Conservation (phyloP, 208 protist genomes). For the Wallacemonas collosoma region DNA sequence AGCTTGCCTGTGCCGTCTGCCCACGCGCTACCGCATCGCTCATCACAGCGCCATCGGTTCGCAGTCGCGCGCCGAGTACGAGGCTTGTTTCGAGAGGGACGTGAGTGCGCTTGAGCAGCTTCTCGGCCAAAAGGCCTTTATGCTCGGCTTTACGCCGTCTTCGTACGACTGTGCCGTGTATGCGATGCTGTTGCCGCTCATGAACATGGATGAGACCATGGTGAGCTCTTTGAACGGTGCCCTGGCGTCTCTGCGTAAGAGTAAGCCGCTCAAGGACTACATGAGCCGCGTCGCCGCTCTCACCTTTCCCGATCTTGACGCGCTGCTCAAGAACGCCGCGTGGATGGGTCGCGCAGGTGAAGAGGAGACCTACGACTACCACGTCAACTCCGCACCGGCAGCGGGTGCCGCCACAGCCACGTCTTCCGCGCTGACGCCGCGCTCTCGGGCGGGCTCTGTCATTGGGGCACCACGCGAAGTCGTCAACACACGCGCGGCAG, state of each 20-base stretch:
- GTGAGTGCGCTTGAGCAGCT: conserved; percentile 29
- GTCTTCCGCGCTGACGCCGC: background rate
- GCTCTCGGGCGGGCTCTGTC: background rate
- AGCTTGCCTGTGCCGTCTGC: background rate
- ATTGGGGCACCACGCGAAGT: conserved; percentile 1
- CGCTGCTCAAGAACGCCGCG: conserved; percentile 15
- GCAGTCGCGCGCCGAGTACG: conserved; percentile 18
- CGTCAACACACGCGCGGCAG: conserved; percentile 8
- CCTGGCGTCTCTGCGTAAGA: conserved; percentile 18
- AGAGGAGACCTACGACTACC: conserved; percentile 12
- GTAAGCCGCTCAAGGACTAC: conserved; percentile 24
- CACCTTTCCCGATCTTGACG: conserved; percentile 34
- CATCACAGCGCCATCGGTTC: background rate
- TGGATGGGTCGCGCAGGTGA: conserved; percentile 10
- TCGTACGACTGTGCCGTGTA: conserved; percentile 39
- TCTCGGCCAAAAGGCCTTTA: conserved; percentile 21
- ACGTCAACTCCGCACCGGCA: background rate
- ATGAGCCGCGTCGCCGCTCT: conserved; percentile 23
- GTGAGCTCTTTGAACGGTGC: conserved; percentile 12
- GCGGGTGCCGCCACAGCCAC: background rate
- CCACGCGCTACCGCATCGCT: background rate
- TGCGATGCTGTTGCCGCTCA: conserved; percentile 29
- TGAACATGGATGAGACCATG: conserved; percentile 18
- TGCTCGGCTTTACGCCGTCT: conserved; percentile 34
- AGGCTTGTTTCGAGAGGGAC: conserved; percentile 21